Evolutionary conservation across 2,329 filamentous ascomycete species (phyloP), one percentile per base, ranked within the genome.

Genomic region (Claviceps sp.): DNA sequence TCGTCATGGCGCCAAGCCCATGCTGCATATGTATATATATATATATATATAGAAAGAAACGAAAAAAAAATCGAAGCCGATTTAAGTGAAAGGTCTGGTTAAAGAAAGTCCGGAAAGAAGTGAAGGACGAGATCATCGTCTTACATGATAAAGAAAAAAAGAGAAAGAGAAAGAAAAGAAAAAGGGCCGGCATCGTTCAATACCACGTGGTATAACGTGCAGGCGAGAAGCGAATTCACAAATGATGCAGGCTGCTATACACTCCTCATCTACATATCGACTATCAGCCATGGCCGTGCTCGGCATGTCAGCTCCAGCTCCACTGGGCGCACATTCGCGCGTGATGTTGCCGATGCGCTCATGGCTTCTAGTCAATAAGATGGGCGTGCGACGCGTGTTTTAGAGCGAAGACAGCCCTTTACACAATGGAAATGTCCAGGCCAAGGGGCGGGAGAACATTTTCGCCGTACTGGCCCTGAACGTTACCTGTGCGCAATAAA

Each of bases 371-470:
- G 43, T 20, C 11, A n/a, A 36, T 40, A 41, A 47, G 13, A 47
- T 30, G 26, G 38, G 34, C 13, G n/a, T 41, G 41, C 37, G 14
- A n/a, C 2, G 26, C 44, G 24, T 26, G 13, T 14, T 16, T 36
- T 9, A 7, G n/a, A 4, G 6, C 14, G 5, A 30, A 30, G 43
- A 14, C 8, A 18, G 4, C 8, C n/a, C 22, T 16, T 62, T 67
- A 68, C 37, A 66, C 56, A 48, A 53, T 55, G 34, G 63, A 54
- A 8, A 51, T 54, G 44, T 56, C 49, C 13, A 60, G 41, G 41
- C 64, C 62, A 20, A 57, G 52, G 40, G 77, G 70, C 41, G 60
- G 56, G 48, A 72, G 60, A 40, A 81, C 74, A 61, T 81, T 81
- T 3, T 9, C n/a, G 3, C 2, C 9, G 16, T 40, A 48, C 9